Conservation (phyloP, 305 asterid genomes). For the Fraxinus latifolia region DNA sequence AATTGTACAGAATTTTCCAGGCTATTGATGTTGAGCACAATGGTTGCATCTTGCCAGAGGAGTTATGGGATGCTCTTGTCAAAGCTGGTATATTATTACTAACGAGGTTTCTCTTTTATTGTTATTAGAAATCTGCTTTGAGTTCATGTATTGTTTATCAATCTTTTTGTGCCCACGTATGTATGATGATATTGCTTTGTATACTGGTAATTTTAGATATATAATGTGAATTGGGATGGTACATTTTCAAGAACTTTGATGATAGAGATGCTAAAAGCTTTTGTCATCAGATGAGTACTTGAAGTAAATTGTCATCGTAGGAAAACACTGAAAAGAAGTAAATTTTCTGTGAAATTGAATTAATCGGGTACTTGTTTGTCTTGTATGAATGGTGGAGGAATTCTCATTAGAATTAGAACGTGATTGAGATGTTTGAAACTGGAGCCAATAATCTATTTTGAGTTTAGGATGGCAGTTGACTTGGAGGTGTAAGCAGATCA, state of each 20-base stretch:
- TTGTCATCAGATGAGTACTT: background rate
- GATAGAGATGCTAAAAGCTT: background rate
- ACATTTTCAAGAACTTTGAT: background rate
- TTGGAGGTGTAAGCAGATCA: background rate
- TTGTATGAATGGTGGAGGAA: background rate
- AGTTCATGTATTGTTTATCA: background rate
- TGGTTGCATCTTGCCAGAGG: conserved; percentile 98
- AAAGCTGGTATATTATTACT: conserved; percentile 71
- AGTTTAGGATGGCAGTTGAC: background rate
- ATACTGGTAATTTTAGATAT: background rate
- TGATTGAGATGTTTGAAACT: background rate
- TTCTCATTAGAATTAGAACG: background rate
- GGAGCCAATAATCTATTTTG: background rate
- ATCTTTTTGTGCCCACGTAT: background rate
- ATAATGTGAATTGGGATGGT: background rate
- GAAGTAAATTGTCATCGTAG: background rate
- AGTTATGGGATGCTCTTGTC: conserved; percentile 94
- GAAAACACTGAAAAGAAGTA: background rate
- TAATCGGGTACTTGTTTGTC: background rate
- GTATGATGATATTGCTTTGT: background rate
- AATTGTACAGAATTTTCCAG: conserved; percentile 85
- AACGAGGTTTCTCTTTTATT: background rate
- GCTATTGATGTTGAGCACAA: conserved; percentile 97
- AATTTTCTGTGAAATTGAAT: background rate
- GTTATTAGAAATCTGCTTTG: background rate